phyloP scores from a whole-genome alignment of 1,284 basidiomycete species.

The Tylopilus orsonianus region DNA sequence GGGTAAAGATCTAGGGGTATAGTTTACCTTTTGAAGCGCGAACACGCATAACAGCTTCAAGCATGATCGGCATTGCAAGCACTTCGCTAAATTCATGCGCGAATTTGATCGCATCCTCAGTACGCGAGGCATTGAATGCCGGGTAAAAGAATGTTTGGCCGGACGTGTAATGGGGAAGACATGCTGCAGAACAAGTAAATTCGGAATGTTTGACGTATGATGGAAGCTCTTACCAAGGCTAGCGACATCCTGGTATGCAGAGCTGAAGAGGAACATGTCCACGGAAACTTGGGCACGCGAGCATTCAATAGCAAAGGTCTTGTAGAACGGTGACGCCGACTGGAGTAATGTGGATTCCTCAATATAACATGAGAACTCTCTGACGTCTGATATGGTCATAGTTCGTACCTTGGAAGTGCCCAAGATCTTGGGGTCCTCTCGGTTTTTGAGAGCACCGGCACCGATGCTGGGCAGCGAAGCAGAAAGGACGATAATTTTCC shows the following conservation, averaged over 20 bases:
- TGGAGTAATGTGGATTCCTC: constrained; percentile 87
- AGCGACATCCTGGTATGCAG: constrained; percentile 94
- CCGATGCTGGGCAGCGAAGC: constrained; percentile 88
- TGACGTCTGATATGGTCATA: not conserved
- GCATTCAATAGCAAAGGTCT: constrained; percentile 98
- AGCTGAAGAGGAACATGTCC: constrained; percentile 98
- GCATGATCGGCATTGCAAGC: constrained; percentile 90
- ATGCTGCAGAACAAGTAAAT: constrained; percentile 49
- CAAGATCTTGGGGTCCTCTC: constrained; percentile 95
- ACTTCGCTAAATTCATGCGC: constrained; percentile 96
- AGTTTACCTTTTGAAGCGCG: constrained; percentile 83
- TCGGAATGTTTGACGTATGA: not conserved
- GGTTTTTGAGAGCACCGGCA: constrained; percentile 89
- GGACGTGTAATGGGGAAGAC: constrained; percentile 95
- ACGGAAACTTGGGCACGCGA: constrained; percentile 97
- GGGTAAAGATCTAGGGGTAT: constrained; percentile 1
- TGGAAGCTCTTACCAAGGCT: constrained; percentile 62
- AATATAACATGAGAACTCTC: constrained; percentile 7
- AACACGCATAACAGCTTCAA: constrained; percentile 97
- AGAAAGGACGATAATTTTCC: constrained; percentile 92
- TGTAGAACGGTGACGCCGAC: constrained; percentile 93
- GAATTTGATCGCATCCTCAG: constrained; percentile 97
- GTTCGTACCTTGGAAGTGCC: constrained; percentile 83
- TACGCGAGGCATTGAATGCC: constrained; percentile 91
- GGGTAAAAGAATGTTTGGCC: constrained; percentile 99